Evolutionary conservation across 1,284 basidiomycete genomes (phyloP).

Genomic region (Malassezia globosa): DNA sequence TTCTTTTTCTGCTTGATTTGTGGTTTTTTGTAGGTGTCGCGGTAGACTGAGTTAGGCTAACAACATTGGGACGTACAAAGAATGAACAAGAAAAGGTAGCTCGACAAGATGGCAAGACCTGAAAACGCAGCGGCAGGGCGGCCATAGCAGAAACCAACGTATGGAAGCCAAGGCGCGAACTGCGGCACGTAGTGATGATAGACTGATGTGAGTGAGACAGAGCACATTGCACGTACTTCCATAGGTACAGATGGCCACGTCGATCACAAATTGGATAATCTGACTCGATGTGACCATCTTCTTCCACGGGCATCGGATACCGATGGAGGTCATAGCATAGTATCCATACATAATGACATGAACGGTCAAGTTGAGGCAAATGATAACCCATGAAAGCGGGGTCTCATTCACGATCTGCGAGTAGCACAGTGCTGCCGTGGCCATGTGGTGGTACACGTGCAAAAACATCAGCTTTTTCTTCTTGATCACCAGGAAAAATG

Average conservation of each 20-base stretch:
- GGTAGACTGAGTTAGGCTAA: constrained; percentile 35
- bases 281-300: constrained; percentile 90
- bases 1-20: constrained; percentile 15
- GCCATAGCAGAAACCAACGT: constrained; percentile 71
- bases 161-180: constrained; percentile 55
- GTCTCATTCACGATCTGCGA: constrained; percentile 71
- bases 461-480: constrained; percentile 87
- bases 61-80: constrained; percentile 10
- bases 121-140: constrained; percentile 76
- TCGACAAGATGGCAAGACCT: constrained; percentile 74
- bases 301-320: constrained; percentile 59
- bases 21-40: constrained; percentile 45
- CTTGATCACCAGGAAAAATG: constrained; percentile 92
- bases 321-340: constrained; percentile 37
- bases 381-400: constrained; percentile 82
- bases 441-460: constrained; percentile 97
- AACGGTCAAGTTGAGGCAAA: constrained; percentile 79
- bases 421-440: constrained; percentile 90
- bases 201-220: constrained; percentile 13
- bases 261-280: constrained; percentile 53
- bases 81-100: constrained; percentile 54
- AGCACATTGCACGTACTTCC: constrained; percentile 4
- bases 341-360: constrained; percentile 82
- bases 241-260: constrained; percentile 8
- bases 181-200: constrained; percentile 42